phyloP scores from a whole-genome alignment of 768 basidiomycete species.

The Termitomyces heimii region DNA sequence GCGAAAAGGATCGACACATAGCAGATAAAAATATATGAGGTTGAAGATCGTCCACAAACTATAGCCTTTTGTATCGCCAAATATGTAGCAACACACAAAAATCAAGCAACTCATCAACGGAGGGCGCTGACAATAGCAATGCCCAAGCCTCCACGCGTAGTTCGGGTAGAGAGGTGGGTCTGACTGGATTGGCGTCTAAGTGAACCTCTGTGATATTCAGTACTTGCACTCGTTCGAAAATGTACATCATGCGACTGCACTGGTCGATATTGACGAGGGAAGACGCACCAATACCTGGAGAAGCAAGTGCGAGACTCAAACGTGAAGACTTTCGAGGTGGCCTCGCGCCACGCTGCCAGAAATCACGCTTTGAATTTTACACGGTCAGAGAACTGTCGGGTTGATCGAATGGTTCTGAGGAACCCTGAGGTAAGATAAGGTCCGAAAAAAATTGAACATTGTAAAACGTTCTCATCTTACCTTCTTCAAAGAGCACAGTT shows the following conservation, averaged over 20 bases:
- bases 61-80: conserved; percentile 10
- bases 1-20: conserved; percentile 3
- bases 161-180: background rate
- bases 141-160: conserved; percentile 14
- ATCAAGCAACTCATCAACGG: conserved; percentile 12
- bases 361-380: conserved; percentile 25
- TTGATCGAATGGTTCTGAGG: background rate
- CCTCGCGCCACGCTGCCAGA: conserved; percentile 44
- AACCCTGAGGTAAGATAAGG: background rate
- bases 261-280: background rate
- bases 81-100: conserved; percentile 2
- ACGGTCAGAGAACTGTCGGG: background rate
- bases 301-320: conserved; percentile 39
- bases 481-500: too few relatives aligned
- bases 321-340: conserved; percentile 47
- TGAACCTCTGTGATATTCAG: conserved; percentile 30
- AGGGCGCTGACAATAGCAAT: conserved; percentile 29
- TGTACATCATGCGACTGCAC: background rate
- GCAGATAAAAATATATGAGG: conserved; percentile 1
- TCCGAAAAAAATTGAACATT: background rate
- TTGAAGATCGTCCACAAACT: conserved; percentile 10
- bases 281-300: conserved; percentile 32
- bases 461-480: background rate
- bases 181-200: background rate
- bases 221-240: conserved; percentile 34